phyloP scores from a whole-genome alignment of 129 eudicot species.

The Lactuca saligna region DNA sequence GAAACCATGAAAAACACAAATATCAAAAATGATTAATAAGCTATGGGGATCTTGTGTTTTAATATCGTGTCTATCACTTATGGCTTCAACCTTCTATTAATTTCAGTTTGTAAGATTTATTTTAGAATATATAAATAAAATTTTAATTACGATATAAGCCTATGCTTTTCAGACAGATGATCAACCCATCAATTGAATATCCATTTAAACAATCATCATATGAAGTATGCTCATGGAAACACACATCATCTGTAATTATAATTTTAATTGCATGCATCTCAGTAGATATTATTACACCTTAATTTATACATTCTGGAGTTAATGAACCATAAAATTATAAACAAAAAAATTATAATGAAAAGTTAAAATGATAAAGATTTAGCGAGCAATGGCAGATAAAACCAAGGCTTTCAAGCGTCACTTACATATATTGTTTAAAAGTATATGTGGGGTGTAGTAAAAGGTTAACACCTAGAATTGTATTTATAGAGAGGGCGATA shows the following conservation, averaged over 20 bases:
- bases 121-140: not conserved
- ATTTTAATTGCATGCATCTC: not conserved
- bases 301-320: not conserved
- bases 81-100: not conserved
- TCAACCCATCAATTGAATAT: too few species aligned
- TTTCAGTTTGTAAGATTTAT: not conserved
- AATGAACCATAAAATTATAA: not conserved
- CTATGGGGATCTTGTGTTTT: not conserved
- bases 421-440: constrained; percentile 13
- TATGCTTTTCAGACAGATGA: not conserved
- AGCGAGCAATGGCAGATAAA: not conserved
- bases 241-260: too few species aligned
- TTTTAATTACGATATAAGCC: too few species aligned
- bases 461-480: constrained; percentile 4
- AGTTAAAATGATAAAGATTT: not conserved
- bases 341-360: not conserved
- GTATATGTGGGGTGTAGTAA: not conserved
- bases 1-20: not conserved
- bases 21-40: not conserved
- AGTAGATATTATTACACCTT: not conserved
- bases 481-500: constrained; percentile 6
- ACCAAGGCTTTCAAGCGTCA: not conserved
- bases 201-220: too few species aligned
- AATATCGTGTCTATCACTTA: not conserved
- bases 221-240: too few species aligned